Percentiles rank a stretch among this genome's conserved stretches.
Evolutionary conservation across 129 eudicot genomes (phyloP).

Genomic region (Arctium lappa): DNA sequence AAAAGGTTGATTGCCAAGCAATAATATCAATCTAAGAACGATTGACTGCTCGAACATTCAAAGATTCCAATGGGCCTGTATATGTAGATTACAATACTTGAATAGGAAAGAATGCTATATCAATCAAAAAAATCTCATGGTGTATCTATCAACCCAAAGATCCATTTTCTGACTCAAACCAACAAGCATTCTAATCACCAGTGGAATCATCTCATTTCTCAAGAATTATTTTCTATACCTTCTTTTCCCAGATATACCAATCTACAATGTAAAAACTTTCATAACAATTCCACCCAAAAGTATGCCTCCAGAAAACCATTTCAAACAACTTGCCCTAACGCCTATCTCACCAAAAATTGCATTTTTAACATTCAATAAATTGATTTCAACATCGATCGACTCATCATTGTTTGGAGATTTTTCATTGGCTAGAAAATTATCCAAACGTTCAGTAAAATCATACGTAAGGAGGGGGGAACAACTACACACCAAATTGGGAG

Average conservation of each 20-base stretch:
- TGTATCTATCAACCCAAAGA: neutral
- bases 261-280: neutral
- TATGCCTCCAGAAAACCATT: neutral
- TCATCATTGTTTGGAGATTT: neutral
- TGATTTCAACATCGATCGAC: neutral
- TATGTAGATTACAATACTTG: neutral
- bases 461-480: neutral
- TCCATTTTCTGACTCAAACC: neutral
- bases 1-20: neutral
- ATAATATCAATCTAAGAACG: neutral
- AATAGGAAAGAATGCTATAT: neutral
- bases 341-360: neutral
- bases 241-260: slow-evolving; percentile 50
- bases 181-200: neutral
- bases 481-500: neutral
- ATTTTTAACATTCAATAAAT: neutral
- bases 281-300: neutral
- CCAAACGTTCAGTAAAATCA: neutral
- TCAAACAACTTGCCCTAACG: neutral
- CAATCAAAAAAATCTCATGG: neutral
- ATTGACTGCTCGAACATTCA: neutral
- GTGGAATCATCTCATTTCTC: neutral
- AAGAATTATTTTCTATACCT: neutral
- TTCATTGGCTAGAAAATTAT: neutral
- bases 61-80: neutral